Conservation (phyloP, 805 yeast species). For the Zygoascus ofunaensis region DNA sequence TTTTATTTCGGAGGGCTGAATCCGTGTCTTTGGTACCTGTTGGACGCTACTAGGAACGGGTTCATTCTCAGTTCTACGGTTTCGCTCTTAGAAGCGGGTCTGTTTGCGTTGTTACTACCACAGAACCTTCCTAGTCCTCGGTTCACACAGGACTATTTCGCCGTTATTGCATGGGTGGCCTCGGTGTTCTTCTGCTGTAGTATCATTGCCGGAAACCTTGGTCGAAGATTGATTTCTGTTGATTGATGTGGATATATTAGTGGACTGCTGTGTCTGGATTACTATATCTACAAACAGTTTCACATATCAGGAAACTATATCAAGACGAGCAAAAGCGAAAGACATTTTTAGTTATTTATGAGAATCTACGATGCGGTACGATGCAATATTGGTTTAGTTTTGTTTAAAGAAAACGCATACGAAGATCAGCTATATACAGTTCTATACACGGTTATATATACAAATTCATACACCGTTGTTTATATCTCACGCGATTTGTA, state of each 20-base stretch:
- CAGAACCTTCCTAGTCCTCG: conserved; percentile 15
- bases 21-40: conserved; percentile 33
- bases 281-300: no score
- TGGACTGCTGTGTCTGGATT: no score
- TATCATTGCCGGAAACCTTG: conserved; percentile 32
- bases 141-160: conserved; percentile 19
- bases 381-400: no score
- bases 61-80: conserved; percentile 26
- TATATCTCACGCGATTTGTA: conserved; percentile 36
- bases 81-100: conserved; percentile 25
- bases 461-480: no score
- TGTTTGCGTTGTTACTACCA: conserved; percentile 21
- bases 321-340: no score
- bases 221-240: conserved; percentile 27
- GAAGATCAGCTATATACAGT: no score
- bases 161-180: conserved; percentile 26
- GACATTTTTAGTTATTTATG: no score
- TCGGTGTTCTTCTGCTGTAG: conserved; percentile 28
- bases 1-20: conserved; percentile 30
- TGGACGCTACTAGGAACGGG: conserved; percentile 32
- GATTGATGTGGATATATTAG: no score
- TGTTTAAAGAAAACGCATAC: no score
- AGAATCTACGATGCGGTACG: no score
- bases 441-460: no score
- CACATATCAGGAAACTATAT: no score